Evolutionary conservation across 2,329 filamentous ascomycete genomes (phyloP).

Genomic region (Metarhizium album): DNA sequence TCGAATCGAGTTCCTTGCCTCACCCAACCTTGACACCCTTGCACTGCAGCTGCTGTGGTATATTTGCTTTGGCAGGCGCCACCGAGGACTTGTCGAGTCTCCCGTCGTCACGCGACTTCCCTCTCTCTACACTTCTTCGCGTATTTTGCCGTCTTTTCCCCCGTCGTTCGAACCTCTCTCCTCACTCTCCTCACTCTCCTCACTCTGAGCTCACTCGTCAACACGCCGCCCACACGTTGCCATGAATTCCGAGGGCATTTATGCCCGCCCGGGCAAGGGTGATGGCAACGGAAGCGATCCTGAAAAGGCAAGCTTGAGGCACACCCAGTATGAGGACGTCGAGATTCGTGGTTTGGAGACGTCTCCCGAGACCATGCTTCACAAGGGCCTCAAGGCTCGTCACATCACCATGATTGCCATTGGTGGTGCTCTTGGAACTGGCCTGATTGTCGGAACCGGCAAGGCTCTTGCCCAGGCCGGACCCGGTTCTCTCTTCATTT

Average conservation of each 20-base stretch:
- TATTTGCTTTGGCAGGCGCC: not conserved
- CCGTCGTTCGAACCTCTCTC: no score
- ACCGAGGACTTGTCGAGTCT: not conserved
- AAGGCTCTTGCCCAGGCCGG: constrained; percentile 41
- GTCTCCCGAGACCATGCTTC: constrained; percentile 34
- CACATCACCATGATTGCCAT: constrained; percentile 56
- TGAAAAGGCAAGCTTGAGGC: constrained; percentile 10
- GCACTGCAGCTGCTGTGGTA: not conserved
- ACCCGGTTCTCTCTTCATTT: constrained; percentile 60
- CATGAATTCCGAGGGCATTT: constrained; percentile 9
- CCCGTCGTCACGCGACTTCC: not conserved
- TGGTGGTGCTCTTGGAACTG: constrained; percentile 64
- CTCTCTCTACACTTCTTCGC: not conserved
- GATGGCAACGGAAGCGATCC: constrained; percentile 7
- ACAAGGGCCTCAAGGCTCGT: constrained; percentile 42
- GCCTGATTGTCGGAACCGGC: constrained; percentile 60
- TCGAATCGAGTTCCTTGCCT: not conserved
- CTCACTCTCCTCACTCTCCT: not conserved
- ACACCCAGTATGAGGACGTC: constrained; percentile 11
- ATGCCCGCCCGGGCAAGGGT: constrained; percentile 9
- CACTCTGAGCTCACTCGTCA: not conserved
- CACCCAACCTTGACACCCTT: not conserved
- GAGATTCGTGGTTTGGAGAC: constrained; percentile 40
- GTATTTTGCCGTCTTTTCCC: not conserved
- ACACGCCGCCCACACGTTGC: not conserved